A percentile compares a stretch with the other conserved stretches of the same genome.
Conservation (phyloP, 139 green algal genomes). For the Desmodesmus armatus region DNA sequence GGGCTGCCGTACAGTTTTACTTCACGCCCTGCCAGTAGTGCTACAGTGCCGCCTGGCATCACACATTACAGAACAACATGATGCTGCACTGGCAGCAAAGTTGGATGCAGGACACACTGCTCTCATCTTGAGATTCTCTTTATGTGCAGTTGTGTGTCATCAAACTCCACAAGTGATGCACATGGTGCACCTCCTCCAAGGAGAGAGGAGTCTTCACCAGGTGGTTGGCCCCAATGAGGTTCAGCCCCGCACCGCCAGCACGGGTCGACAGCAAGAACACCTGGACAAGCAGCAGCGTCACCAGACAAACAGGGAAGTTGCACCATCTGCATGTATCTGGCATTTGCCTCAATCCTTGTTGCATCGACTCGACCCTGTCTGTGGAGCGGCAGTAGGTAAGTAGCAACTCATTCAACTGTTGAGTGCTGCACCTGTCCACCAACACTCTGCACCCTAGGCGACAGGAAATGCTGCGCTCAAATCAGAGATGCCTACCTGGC, state of each 20-base stretch:
- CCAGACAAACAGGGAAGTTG: neutral
- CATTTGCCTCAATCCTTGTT: no score
- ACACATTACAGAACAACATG: neutral
- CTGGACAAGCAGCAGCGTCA: conserved; percentile 50
- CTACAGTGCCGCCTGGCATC: neutral
- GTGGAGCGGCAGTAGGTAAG: no score
- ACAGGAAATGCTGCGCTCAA: no score
- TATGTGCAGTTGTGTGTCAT: no score
- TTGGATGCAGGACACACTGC: neutral
- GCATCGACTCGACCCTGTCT: no score
- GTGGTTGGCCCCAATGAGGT: conserved; percentile 85
- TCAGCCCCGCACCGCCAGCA: conserved; percentile 91
- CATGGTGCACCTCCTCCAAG: no score
- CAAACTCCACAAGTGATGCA: no score
- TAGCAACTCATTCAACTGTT: no score
- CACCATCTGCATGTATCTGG: no score
- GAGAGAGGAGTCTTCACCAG: conserved; percentile 52
- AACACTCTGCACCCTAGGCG: no score
- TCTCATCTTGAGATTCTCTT: no score
- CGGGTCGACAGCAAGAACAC: conserved; percentile 90
- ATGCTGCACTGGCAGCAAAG: neutral
- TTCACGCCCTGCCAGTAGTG: neutral
- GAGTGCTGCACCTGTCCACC: no score
- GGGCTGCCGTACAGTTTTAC: neutral
- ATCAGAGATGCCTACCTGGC: conserved; percentile 56